Evolutionary conservation across 2,329 filamentous ascomycete species (phyloP), one percentile per base, ranked within the genome.

Genomic region (Endocalyx cinctus): DNA sequence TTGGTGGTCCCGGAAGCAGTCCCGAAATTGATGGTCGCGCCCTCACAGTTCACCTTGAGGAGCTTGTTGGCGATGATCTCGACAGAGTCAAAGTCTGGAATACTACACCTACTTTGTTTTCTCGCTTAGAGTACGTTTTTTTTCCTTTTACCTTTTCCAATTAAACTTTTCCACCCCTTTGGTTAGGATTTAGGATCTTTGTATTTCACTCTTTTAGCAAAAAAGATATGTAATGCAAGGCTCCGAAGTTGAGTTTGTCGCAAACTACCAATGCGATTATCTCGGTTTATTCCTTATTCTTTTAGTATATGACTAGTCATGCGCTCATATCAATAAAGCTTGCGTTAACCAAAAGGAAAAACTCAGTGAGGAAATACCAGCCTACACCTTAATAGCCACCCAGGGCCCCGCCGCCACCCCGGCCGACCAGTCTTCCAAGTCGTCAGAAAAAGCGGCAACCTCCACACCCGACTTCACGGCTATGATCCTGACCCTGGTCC

Each of bases 401-500:
- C 73, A 82, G 54, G 69, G 72, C 5, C 63, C 72, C 36, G 62
- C 39, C 40, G 20, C 20, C 8, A n/a, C 20, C 8, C 20, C 20
- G n/a, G 20, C 20, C 20, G 20, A 23, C 20, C n/a, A 8, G 20
- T 8, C 20, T 8, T 8, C 20, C 8, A 23, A 8, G n/a, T 23
- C 20, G 20, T 23, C 20, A 8, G 8, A 8, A n/a, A 8, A 8
- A 8, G 20, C 20, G 8, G 20, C 20, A 8, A n/a, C 66, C 55
- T 41, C 55, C 66, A 46, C 62, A 15, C 73, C 64, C 28, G 73
- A 80, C 52, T 84, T 84, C 58, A 86, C 85, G 6, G 84, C 77
- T 26, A 81, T 92, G 39, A 77, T 89, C 45, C 70, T 94, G 45
- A 77, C 87, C 12, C 68, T 96, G 25, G 64, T 96, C 36, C 74